Percentiles rank a stretch among this genome's conserved stretches.
phyloP scores from a whole-genome alignment of 257 asterid genomes.

The Lycium ferocissimum region DNA sequence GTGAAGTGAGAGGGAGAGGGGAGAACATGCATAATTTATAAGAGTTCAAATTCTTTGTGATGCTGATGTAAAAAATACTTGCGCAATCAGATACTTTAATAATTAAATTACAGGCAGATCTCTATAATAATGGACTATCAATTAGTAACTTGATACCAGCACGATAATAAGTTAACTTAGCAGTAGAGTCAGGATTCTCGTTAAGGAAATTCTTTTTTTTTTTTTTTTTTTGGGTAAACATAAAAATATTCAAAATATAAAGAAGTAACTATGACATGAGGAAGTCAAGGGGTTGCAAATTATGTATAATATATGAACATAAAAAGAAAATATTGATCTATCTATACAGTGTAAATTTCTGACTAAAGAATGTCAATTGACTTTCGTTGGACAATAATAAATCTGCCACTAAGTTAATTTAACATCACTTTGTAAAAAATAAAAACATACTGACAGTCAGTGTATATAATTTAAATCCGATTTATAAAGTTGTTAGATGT shows the following conservation, averaged over 20 bases:
- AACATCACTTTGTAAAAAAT: too few relatives aligned
- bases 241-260: neutral
- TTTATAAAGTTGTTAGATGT: neutral
- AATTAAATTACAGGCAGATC: too few relatives aligned
- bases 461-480: neutral
- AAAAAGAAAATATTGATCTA: too few relatives aligned
- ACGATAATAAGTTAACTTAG: neutral
- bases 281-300: conserved; percentile 27
- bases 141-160: neutral
- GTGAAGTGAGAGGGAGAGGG: conserved; percentile 23
- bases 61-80: too few relatives aligned
- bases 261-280: neutral
- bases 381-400: too few relatives aligned
- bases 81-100: too few relatives aligned
- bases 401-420: too few relatives aligned
- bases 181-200: neutral
- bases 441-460: neutral
- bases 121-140: neutral
- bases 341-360: too few relatives aligned
- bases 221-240: too few relatives aligned
- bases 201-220: neutral
- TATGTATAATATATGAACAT: too few relatives aligned
- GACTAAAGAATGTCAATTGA: too few relatives aligned
- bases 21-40: conserved; percentile 20
- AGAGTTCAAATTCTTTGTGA: neutral